These are phyloP conservation scores for Iberis amara DNA, from an alignment of 441 rosid genomes.

Conservation along the genomic window DNA sequence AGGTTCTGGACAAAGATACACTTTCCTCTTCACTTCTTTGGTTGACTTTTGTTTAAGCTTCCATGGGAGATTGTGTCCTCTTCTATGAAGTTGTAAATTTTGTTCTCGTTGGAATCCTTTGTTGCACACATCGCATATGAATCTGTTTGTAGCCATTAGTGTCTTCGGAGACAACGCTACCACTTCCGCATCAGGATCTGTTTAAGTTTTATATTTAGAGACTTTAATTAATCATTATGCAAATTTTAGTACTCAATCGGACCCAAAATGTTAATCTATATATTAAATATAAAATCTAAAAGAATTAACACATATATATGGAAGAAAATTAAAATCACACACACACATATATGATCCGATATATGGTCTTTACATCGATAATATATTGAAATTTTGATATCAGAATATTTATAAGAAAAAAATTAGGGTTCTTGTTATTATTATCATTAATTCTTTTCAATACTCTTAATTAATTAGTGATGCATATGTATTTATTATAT, in stretches of 20 bases:
- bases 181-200: constrained; percentile 83
- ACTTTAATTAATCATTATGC: not conserved
- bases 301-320: not conserved
- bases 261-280: constrained; percentile 11
- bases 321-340: not conserved
- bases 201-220: not conserved
- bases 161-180: constrained; percentile 80
- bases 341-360: not conserved
- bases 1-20: constrained; percentile 84
- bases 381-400: constrained; percentile 10
- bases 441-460: too few species aligned
- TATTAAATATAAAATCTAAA: not conserved
- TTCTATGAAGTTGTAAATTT: constrained; percentile 79
- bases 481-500: not conserved
- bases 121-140: constrained; percentile 84
- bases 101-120: constrained; percentile 90
- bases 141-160: constrained; percentile 84
- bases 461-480: too few species aligned
- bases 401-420: not conserved
- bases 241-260: not conserved
- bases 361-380: not conserved
- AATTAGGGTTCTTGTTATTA: constrained; percentile 21
- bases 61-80: constrained; percentile 91
- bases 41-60: constrained; percentile 71
- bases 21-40: constrained; percentile 71